Conservation (phyloP, 257 asterid species). For the Solanum clarkiae region DNA sequence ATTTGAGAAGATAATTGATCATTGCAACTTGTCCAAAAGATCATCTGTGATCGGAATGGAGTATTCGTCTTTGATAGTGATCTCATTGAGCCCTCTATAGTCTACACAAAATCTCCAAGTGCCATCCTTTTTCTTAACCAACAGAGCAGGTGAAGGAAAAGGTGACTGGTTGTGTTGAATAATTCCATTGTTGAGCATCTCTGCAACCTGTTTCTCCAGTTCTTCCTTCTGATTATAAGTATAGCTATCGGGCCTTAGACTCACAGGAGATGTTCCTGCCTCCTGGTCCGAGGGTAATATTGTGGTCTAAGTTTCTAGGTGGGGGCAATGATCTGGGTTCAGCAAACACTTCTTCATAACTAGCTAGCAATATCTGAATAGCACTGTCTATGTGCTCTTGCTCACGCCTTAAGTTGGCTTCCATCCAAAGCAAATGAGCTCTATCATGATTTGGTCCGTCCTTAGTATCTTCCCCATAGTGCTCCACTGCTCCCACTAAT, state of each 20-base stretch:
- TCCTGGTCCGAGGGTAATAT: too few species aligned
- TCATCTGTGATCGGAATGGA: neutral
- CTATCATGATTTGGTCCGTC: too few species aligned
- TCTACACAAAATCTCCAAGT: neutral
- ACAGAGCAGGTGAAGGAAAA: neutral
- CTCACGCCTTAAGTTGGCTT: too few species aligned
- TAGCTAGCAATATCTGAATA: too few species aligned
- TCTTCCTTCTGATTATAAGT: neutral
- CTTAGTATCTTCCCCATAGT: too few species aligned
- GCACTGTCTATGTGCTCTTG: too few species aligned
- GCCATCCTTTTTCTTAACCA: neutral
- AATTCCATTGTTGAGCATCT: neutral
- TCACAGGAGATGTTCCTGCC: neutral
- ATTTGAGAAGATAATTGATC: too few species aligned
- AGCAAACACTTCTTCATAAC: too few species aligned
- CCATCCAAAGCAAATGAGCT: too few species aligned
- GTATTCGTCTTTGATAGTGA: neutral
- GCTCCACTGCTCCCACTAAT: too few species aligned
- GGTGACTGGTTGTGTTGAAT: neutral
- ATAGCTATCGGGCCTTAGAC: neutral
- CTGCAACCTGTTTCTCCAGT: neutral
- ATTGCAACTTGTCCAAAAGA: neutral
- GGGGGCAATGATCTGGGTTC: too few species aligned
- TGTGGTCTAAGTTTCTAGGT: too few species aligned
- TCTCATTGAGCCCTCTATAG: neutral